Conservation (phyloP, 2,329 filamentous ascomycete genomes). For the Coniochaeta sp. region DNA sequence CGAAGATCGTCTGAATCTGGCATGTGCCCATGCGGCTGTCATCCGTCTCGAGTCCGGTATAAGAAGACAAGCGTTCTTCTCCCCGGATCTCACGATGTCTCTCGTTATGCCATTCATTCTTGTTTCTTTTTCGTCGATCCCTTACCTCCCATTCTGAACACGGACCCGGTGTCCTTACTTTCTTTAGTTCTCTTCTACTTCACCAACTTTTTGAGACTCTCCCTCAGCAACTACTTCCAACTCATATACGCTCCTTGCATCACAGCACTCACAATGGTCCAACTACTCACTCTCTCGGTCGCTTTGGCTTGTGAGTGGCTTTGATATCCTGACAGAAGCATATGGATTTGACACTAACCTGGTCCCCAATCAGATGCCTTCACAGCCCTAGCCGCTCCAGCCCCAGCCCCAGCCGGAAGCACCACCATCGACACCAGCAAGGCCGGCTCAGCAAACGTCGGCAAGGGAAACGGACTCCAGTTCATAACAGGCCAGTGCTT, state of each 20-base stretch:
- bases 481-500: conserved; percentile 23
- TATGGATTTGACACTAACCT: neutral
- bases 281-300: neutral
- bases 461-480: conserved; percentile 17
- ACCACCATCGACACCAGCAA: conserved; percentile 12
- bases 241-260: neutral
- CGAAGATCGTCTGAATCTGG: conserved; percentile 1
- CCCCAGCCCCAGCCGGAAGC: conserved; percentile 1
- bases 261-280: neutral
- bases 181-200: neutral
- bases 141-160: neutral
- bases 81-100: neutral
- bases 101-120: conserved; percentile 1
- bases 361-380: neutral
- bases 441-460: conserved; percentile 23
- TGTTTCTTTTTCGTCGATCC: neutral
- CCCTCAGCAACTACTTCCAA: neutral
- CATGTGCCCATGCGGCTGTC: neutral
- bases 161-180: conserved; percentile 1
- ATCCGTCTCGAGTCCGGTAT: too few relatives aligned
- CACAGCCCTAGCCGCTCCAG: neutral
- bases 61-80: neutral
- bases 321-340: neutral
- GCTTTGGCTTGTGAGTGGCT: neutral
- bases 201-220: neutral